Conservation (phyloP, 2,329 filamentous ascomycete species). For the Orbilia brochopaga region DNA sequence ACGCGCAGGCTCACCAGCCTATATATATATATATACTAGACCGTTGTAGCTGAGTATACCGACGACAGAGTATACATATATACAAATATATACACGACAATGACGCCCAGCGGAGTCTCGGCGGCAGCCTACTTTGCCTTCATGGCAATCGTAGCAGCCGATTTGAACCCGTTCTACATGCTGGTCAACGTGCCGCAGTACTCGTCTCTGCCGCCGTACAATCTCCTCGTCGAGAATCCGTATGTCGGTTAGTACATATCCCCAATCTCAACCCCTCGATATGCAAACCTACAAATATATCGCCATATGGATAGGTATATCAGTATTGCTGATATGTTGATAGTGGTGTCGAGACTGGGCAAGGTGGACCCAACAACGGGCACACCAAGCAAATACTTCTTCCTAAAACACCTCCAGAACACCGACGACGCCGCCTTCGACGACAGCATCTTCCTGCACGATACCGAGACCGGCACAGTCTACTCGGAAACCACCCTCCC, state of each 20-base stretch:
- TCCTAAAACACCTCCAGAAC: conserved; percentile 11
- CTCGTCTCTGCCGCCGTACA: neutral
- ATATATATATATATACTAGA: too few relatives aligned
- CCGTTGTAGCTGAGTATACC: too few relatives aligned
- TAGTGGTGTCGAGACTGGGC: conserved; percentile 23
- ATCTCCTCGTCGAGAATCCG: neutral
- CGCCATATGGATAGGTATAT: too few relatives aligned
- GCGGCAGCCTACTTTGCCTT: neutral
- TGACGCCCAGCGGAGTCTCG: neutral
- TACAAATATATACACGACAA: too few relatives aligned
- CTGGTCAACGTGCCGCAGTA: conserved; percentile 1
- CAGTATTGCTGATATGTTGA: too few relatives aligned
- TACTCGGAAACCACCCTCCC: conserved; percentile 17
- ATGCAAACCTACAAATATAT: too few relatives aligned
- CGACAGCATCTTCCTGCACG: conserved; percentile 33
- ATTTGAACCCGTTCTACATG: neutral
- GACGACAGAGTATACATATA: too few relatives aligned
- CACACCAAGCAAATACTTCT: conserved; percentile 24
- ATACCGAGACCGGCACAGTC: conserved; percentile 6
- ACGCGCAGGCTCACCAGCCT: too few relatives aligned
- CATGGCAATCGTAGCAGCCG: neutral
- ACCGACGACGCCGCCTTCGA: conserved; percentile 4
- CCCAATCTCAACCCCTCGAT: too few relatives aligned
- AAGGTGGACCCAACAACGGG: conserved; percentile 6
- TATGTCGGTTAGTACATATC: conserved; percentile 2